phyloP scores from a whole-genome alignment of 2,329 filamentous ascomycete genomes.

The Trichocomaceae sp. region DNA sequence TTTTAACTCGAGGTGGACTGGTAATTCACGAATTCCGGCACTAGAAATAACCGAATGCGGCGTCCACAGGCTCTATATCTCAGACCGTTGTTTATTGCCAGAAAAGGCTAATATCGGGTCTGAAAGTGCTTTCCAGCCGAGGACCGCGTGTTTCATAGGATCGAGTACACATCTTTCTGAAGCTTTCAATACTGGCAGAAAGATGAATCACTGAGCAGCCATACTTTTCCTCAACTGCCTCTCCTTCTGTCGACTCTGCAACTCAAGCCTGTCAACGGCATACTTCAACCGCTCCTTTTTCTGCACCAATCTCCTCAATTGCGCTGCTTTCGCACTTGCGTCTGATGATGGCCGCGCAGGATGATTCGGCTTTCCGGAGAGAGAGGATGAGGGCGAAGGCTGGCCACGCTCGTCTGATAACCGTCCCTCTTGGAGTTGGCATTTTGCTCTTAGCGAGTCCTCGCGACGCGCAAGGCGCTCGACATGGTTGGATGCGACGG shows the following conservation, averaged over 20 bases:
- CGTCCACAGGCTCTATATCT: background rate
- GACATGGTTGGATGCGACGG: constrained; percentile 74
- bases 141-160: background rate
- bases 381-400: constrained; percentile 12
- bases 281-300: constrained; percentile 82
- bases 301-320: constrained; percentile 64
- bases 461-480: constrained; percentile 77
- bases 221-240: constrained; percentile 67
- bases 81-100: background rate
- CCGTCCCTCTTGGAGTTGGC: constrained; percentile 74
- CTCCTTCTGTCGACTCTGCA: constrained; percentile 75
- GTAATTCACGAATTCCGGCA: too few relatives aligned
- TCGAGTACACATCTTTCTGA: background rate
- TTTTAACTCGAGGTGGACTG: too few relatives aligned
- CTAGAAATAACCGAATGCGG: background rate
- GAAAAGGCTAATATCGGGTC: background rate
- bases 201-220: constrained; percentile 43
- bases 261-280: constrained; percentile 74
- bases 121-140: background rate
- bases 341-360: constrained; percentile 3
- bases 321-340: constrained; percentile 44
- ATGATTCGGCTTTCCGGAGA: constrained; percentile 15
- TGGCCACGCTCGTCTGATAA: constrained; percentile 39
- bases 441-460: constrained; percentile 73
- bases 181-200: background rate